Base-by-base conservation (phyloP, 345 rosid species). In the Pelargonium nanum region DNA sequence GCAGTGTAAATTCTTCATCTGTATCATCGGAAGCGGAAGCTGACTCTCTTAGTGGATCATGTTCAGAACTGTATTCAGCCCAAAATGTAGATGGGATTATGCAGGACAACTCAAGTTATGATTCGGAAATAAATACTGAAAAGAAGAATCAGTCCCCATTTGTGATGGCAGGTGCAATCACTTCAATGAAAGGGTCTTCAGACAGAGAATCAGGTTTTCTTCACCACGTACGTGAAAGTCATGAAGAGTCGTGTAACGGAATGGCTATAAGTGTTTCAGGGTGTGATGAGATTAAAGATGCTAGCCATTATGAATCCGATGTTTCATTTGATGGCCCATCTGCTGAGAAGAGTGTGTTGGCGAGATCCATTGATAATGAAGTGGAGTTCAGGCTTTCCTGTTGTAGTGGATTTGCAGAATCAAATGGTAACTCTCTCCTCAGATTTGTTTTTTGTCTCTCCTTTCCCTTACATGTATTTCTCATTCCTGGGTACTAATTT, bases 1-100 rank as follows among this genome's bases (percentile, higher is more conserved):
- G 68, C 64, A 67, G 40, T 55, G 82, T 65, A 56, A 82, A 79
- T 72, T 67, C 74, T 19, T 56, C 66, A 50, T 73, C 72, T 32
- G 74, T n/a, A n/a, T n/a, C n/a, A n/a, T n/a, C n/a, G n/a, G n/a
- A n/a, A n/a, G n/a, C n/a, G n/a, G n/a, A n/a, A n/a, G n/a, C 77
- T 23, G 57, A 72, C 4, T 71, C 72, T 51, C 28, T 24, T 22
- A 64, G 48, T 44, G 62, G 55, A 12, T 59, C 61, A n/a, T 52
- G 22, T 20, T 13, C 55, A 4, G 55, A 52, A 19, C n/a, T 52
- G 55, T 52, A 52, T 52, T 20, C 55, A 19, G 9, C 22, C 5
- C 22, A 9, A 3, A 5, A 52, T n/a, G 55, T 17, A 8, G 55
- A 52, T 55, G 65, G 25, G 34, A 65, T 64, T 57, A 67, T 69